Conservation (phyloP, 768 basidiomycete species). For the Nidularia sp. region DNA sequence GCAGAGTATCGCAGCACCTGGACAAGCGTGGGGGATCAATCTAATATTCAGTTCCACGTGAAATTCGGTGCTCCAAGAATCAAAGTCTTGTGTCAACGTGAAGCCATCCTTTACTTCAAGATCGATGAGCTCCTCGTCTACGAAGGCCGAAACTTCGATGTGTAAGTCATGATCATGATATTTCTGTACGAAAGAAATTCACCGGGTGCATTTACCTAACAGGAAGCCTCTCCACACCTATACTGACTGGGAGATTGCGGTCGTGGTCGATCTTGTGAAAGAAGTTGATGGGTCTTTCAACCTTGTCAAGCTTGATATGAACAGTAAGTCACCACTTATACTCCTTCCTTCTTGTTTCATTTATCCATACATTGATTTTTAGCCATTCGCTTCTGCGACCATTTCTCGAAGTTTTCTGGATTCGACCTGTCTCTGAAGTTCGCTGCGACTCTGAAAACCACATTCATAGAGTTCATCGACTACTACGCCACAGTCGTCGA, state of each 20-base stretch:
- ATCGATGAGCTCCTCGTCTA: constrained; percentile 8
- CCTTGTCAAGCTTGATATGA: constrained; percentile 9
- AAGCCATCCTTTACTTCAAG: constrained; percentile 13
- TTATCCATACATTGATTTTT: background rate
- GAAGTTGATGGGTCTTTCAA: constrained; percentile 2
- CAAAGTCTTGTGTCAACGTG: constrained; percentile 12
- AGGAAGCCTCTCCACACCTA: constrained; percentile 6
- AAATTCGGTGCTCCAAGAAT: constrained; percentile 12
- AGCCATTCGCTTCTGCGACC: constrained; percentile 8
- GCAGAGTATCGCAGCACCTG: constrained; percentile 10
- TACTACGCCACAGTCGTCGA: constrained; percentile 2
- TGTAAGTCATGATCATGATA: constrained; percentile 3
- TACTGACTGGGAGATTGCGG: constrained; percentile 9
- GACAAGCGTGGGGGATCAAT: constrained; percentile 3
- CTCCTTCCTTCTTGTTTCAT: background rate
- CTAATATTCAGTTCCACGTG: constrained; percentile 13
- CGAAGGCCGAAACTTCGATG: constrained; percentile 3
- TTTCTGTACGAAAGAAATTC: background rate
- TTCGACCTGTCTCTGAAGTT: constrained; percentile 1
- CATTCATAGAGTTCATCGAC: constrained; percentile 3
- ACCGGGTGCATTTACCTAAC: background rate
- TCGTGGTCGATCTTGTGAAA: constrained; percentile 12
- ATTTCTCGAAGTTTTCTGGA: constrained; percentile 2
- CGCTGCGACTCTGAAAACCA: background rate
- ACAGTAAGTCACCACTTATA: constrained; percentile 4